Conservation (phyloP, 768 basidiomycete genomes). For the Amanita exitialis region DNA sequence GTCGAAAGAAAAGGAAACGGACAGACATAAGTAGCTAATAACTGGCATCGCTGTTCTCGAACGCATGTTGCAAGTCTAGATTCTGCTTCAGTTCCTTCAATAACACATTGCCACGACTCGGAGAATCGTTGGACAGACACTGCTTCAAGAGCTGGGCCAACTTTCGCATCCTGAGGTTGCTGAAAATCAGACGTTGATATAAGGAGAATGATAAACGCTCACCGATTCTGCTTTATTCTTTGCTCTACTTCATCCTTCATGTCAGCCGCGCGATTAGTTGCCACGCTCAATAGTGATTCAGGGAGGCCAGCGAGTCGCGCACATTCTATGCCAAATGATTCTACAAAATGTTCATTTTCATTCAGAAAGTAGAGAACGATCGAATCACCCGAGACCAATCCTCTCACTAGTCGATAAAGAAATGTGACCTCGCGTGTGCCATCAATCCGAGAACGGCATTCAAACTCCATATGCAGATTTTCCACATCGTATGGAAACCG, state of each 20-base stretch:
- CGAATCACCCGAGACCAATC: slow-evolving; percentile 49
- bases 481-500: slow-evolving; percentile 51
- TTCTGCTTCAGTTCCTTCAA: slow-evolving; percentile 19
- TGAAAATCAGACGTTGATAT: neutral
- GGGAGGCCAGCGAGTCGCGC: slow-evolving; percentile 81
- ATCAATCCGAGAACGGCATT: slow-evolving; percentile 56
- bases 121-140: slow-evolving; percentile 11
- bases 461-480: slow-evolving; percentile 85
- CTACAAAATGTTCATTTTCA: slow-evolving; percentile 16
- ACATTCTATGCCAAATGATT: slow-evolving; percentile 91
- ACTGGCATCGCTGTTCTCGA: neutral
- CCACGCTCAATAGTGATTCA: slow-evolving; percentile 52
- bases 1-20: slow-evolving; percentile 24
- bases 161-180: slow-evolving; percentile 14
- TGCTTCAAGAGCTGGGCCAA: slow-evolving; percentile 17
- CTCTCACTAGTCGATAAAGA: slow-evolving; percentile 64
- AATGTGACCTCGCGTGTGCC: slow-evolving; percentile 80
- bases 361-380: neutral
- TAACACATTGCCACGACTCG: slow-evolving; percentile 8
- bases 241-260: slow-evolving; percentile 46
- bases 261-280: slow-evolving; percentile 40
- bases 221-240: slow-evolving; percentile 43
- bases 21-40: slow-evolving; percentile 1
- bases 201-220: slow-evolving; percentile 8
- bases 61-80: slow-evolving; percentile 3